Evolutionary conservation across 1,284 basidiomycete species (phyloP).

Genomic region (Tilletia horrida): DNA sequence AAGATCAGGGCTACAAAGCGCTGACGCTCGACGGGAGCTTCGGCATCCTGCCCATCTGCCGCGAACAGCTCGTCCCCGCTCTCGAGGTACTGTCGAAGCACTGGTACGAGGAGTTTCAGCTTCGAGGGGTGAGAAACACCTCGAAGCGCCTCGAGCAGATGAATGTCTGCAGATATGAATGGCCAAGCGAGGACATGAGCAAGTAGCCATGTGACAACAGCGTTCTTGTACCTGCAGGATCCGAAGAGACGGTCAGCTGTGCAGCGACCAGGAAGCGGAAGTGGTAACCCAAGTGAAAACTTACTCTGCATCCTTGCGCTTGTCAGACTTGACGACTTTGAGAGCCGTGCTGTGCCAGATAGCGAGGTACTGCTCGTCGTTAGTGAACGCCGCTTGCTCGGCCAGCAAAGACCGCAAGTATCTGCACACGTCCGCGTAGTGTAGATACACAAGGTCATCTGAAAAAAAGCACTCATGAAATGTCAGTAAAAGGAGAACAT

Average conservation of each 20-base stretch:
- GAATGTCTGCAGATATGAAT: constrained; percentile 60
- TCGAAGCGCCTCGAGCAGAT: constrained; percentile 65
- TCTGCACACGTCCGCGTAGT: constrained; percentile 66
- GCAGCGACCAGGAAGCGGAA: background rate
- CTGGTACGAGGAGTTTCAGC: constrained; percentile 65
- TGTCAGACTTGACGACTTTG: constrained; percentile 59
- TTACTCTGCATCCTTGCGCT: constrained; percentile 62
- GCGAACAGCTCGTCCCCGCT: background rate
- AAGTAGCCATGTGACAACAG: constrained; percentile 72
- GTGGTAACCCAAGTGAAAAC: constrained; percentile 24
- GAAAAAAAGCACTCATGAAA: constrained; percentile 7
- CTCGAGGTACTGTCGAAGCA: constrained; percentile 58
- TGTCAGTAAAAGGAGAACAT: background rate
- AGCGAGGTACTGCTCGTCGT: constrained; percentile 67
- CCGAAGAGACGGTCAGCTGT: background rate
- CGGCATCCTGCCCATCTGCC: background rate
- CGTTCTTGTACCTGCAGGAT: constrained; percentile 63
- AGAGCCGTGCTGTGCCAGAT: constrained; percentile 67
- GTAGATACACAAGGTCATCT: constrained; percentile 68
- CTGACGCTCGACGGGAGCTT: background rate
- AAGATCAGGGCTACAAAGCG: constrained; percentile 59
- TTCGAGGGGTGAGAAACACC: constrained; percentile 67
- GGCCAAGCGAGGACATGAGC: constrained; percentile 74
- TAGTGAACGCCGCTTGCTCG: constrained; percentile 58
- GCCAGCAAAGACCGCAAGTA: constrained; percentile 65